Evolutionary conservation across 768 basidiomycete genomes (phyloP).

Genomic region (Pleurotus cornucopiae): DNA sequence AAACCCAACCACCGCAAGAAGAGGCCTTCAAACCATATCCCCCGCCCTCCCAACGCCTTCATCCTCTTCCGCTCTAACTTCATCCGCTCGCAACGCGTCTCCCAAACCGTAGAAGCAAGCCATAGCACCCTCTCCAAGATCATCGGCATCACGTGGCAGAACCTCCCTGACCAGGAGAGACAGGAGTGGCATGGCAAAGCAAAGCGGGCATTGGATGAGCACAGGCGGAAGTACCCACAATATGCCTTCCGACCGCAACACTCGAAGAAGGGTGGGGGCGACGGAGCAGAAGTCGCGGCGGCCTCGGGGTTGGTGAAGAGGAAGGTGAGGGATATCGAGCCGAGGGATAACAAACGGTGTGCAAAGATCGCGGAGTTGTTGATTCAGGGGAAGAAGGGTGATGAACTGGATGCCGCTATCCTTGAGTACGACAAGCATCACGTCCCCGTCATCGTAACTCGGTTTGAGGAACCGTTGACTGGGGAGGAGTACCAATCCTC

Average conservation of each 20-base stretch:
- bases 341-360: conserved; percentile 60
- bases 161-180: conserved; percentile 65
- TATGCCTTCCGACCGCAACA: conserved; percentile 70
- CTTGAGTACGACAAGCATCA: conserved; percentile 51
- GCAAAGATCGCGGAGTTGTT: conserved; percentile 64
- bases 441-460: conserved; percentile 59
- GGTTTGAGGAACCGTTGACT: conserved; percentile 70
- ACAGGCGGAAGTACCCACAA: conserved; percentile 68
- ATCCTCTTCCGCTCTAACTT: conserved; percentile 82
- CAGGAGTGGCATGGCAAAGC: conserved; percentile 76
- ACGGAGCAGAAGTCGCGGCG: neutral
- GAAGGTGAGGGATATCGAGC: conserved; percentile 56
- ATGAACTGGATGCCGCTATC: conserved; percentile 51
- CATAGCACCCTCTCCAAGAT: conserved; percentile 85
- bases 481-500: conserved; percentile 64
- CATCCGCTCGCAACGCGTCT: conserved; percentile 73
- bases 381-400: conserved; percentile 60
- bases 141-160: conserved; percentile 79
- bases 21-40: conserved; percentile 71
- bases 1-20: conserved; percentile 51
- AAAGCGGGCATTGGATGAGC: conserved; percentile 67
- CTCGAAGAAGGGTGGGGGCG: conserved; percentile 26
- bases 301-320: conserved; percentile 39
- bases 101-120: conserved; percentile 72
- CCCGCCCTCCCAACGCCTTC: conserved; percentile 81